These are phyloP conservation scores for Nigrospora oryzae DNA, from an alignment of 2,329 filamentous ascomycete genomes.

Conservation along the genomic window DNA sequence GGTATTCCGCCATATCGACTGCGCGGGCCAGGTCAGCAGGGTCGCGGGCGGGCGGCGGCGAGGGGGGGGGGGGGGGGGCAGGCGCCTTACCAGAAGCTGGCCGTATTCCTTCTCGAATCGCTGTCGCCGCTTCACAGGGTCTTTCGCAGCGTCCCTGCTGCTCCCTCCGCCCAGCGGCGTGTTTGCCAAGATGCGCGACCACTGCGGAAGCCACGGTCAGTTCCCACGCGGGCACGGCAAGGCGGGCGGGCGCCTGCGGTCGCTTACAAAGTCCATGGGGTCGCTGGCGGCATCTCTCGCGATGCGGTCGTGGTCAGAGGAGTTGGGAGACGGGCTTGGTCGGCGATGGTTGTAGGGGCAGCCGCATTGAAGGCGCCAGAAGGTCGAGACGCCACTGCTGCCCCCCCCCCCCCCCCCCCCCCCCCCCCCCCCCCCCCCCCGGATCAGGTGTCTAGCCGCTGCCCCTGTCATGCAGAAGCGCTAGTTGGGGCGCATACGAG, in stretches of 20 bases:
- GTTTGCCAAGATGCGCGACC: slow-evolving; percentile 59
- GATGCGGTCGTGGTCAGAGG: neutral
- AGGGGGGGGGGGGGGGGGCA: slow-evolving; percentile 1
- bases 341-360: too few relatives aligned
- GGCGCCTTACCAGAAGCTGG: slow-evolving; percentile 44
- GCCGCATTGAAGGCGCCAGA: too few relatives aligned
- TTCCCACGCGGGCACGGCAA: slow-evolving; percentile 3
- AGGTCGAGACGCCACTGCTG: too few relatives aligned
- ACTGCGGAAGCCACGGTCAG: slow-evolving; percentile 31
- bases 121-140: slow-evolving; percentile 55
- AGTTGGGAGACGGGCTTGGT: neutral
- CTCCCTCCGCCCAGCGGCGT: slow-evolving; percentile 47
- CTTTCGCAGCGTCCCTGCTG: slow-evolving; percentile 51
- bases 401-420: too few relatives aligned
- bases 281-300: slow-evolving; percentile 36
- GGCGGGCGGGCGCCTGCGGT: neutral
- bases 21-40: neutral
- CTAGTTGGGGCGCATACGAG: too few relatives aligned
- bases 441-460: too few relatives aligned
- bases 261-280: slow-evolving; percentile 50
- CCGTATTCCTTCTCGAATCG: slow-evolving; percentile 61
- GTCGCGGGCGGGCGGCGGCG: neutral
- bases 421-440: too few relatives aligned
- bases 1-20: slow-evolving; percentile 54
- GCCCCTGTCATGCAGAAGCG: too few relatives aligned